Base-by-base conservation (phyloP, 805 yeast species). In the Lachancea cidri region DNA sequence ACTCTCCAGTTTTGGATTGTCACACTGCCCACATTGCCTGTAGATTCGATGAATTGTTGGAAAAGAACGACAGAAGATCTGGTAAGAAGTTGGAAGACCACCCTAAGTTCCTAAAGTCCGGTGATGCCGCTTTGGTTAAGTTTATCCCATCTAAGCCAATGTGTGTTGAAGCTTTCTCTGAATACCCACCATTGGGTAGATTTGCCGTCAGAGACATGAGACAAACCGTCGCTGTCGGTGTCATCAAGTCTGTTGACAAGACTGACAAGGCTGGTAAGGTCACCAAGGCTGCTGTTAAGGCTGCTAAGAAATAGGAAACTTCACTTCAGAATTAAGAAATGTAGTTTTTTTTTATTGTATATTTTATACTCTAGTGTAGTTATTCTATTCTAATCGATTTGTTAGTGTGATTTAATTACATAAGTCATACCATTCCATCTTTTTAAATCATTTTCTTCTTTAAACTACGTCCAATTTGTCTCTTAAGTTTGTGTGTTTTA, bases 171-270 rank as follows among this genome's bases (percentile, higher is more conserved):
- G 78, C 91, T 59, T 91, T 81, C 82, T 74, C 81, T 66, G 93
- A 87, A 67, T 88, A 91, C 82, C 96, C 91, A 70, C 96, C 94
- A 75, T 74, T 91, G 72, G 93, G 96, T 75, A 88, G 98, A 83
- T 77, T 91, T 75, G 91, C 91, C 71, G 96, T 88, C 81, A 89
- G 97, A 85, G 97, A 88, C 77, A 88, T 88, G 97, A 86, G 97
- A 85, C 96, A 88, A 78, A 89, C 97, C 64, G 97, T 89, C 66
- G 97, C 97, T 71, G 97, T 89, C 70, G 97, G 97, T 86, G 96
- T 89, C 69, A 85, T 91, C 85, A 91, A 91, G 83, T 73, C 87
- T 54, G 95, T 87, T 63, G 94, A 77, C 66, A 87, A 87, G 84
- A 67, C 85, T 58, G 83, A 79, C 74, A 74, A 72, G 66, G 86